Evolutionary conservation across 805 yeast genomes (phyloP).

Genomic region (Candida ficus): DNA sequence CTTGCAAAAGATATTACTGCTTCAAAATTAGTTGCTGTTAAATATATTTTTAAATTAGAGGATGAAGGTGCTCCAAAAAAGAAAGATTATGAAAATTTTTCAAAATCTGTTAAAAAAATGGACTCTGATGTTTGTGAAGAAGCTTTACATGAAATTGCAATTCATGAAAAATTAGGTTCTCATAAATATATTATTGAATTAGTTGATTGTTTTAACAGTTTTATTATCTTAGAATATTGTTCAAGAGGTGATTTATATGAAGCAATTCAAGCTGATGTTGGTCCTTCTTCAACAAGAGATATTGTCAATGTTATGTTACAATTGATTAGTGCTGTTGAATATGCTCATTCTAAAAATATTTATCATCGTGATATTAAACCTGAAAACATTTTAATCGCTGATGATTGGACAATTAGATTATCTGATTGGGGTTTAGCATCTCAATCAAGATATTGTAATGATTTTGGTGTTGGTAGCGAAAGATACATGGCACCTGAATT

Average conservation of each 20-base stretch:
- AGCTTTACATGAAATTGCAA: conserved; percentile 63
- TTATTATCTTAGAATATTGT: conserved; percentile 74
- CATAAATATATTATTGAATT: conserved; percentile 57
- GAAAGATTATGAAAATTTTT: conserved; percentile 26
- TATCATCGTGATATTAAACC: conserved; percentile 84
- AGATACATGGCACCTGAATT: conserved; percentile 95
- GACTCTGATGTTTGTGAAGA: conserved; percentile 45
- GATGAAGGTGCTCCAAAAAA: conserved; percentile 28
- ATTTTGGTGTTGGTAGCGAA: conserved; percentile 85
- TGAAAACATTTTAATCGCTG: conserved; percentile 60
- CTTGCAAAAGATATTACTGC: conserved; percentile 61
- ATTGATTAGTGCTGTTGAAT: conserved; percentile 67
- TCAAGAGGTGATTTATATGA: conserved; percentile 85
- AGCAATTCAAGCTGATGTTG: conserved; percentile 56
- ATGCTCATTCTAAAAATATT: conserved; percentile 64
- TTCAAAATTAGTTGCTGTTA: conserved; percentile 66
- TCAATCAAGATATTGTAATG: conserved; percentile 44
- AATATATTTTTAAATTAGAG: conserved; percentile 66
- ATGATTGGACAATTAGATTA: conserved; percentile 51
- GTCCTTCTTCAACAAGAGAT: conserved; percentile 46
- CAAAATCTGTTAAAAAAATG: conserved; percentile 30
- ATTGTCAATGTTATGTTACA: conserved; percentile 54
- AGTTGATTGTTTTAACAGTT: conserved; percentile 60
- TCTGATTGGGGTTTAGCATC: conserved; percentile 79
- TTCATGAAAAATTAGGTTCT: conserved; percentile 55